Percentiles rank a stretch among this genome's conserved stretches.
phyloP scores from a whole-genome alignment of 495 filamentous ascomycete species.

The Trichoderma erinaceum region DNA sequence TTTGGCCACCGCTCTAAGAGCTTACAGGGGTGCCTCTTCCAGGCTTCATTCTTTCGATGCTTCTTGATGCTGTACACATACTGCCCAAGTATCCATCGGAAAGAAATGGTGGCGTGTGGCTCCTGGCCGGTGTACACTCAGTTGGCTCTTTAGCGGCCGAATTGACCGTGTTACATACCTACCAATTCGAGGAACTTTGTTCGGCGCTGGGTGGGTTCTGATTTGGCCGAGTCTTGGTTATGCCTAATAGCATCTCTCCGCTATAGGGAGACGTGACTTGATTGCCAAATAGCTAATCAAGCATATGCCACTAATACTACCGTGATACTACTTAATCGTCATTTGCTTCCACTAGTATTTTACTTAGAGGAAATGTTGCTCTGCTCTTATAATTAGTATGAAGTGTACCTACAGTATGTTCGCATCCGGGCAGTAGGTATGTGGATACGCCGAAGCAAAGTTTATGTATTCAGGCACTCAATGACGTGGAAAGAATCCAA shows the following conservation, averaged over 20 bases:
- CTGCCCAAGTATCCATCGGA: background rate
- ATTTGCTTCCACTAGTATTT: background rate
- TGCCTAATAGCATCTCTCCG: background rate
- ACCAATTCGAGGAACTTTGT: background rate
- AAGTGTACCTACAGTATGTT: background rate
- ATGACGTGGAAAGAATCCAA: background rate
- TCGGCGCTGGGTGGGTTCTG: background rate
- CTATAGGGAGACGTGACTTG: too few relatives aligned
- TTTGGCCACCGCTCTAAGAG: background rate
- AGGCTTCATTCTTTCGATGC: background rate
- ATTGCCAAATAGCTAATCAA: too few relatives aligned
- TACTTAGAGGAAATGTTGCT: background rate
- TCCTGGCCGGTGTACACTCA: background rate
- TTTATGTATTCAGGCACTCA: background rate
- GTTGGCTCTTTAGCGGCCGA: background rate
- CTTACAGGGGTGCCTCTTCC: background rate
- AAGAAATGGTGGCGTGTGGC: slow-evolving; percentile 1
- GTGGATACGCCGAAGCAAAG: background rate
- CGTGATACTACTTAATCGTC: too few relatives aligned
- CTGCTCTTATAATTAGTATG: background rate
- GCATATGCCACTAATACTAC: too few relatives aligned
- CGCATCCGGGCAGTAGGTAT: background rate
- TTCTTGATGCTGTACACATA: background rate
- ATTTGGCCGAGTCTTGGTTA: background rate
- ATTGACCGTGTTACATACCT: background rate